Conservation (phyloP, 2,329 filamentous ascomycete genomes). For the Talaromyces sp. region DNA sequence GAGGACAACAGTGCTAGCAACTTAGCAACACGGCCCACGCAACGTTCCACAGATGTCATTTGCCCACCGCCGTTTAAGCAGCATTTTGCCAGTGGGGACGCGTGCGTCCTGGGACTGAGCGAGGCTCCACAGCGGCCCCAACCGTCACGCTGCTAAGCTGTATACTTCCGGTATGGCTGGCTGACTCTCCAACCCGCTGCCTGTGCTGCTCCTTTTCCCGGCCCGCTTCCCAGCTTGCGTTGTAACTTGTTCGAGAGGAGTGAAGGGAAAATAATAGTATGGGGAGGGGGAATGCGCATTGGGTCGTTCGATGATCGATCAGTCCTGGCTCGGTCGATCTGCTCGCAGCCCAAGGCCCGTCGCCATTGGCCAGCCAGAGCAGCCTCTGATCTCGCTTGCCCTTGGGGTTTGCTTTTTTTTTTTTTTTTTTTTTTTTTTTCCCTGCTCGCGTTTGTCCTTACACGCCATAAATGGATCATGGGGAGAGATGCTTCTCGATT, state of each 20-base stretch:
- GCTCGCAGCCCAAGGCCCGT: not conserved
- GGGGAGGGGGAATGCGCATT: not conserved
- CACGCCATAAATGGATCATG: not conserved
- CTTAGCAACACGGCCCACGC: not conserved
- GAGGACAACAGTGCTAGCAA: too few relatives aligned
- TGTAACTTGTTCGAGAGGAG: too few relatives aligned
- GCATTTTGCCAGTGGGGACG: not conserved
- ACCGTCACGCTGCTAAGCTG: not conserved
- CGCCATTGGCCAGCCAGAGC: not conserved
- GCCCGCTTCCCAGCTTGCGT: not conserved
- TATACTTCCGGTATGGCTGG: slow-evolving; percentile 2
- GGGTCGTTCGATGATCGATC: not conserved
- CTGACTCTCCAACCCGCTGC: not conserved
- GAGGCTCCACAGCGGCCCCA: not conserved
- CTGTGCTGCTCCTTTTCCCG: not conserved
- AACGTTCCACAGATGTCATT: not conserved
- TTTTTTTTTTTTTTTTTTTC: not conserved
- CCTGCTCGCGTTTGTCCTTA: not conserved
- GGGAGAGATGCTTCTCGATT: not conserved
- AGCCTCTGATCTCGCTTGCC: not conserved
- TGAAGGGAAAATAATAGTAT: not conserved
- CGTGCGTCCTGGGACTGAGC: not conserved
- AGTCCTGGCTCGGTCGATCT: not conserved
- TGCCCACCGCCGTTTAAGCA: not conserved
- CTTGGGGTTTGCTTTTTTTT: not conserved